phyloP scores from a whole-genome alignment of 306 rosid genomes.

The Rosa rugosa region DNA sequence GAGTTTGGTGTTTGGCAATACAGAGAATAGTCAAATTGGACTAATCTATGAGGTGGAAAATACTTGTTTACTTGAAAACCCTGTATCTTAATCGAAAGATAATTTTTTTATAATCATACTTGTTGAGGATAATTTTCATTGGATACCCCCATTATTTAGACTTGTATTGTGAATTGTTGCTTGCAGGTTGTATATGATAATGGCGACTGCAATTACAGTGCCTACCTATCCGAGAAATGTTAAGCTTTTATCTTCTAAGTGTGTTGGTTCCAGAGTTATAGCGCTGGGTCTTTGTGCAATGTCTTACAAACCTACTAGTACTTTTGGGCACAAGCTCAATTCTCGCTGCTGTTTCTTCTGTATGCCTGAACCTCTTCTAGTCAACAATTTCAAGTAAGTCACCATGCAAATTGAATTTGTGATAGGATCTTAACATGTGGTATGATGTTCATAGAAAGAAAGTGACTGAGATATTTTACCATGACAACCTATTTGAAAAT shows the following conservation, averaged over 20 bases:
- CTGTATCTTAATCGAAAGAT: neutral
- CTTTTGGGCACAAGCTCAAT: constrained; percentile 29
- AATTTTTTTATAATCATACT: neutral
- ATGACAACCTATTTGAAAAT: neutral
- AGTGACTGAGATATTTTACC: neutral
- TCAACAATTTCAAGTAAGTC: constrained; percentile 59
- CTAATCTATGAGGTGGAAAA: neutral
- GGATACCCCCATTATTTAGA: neutral
- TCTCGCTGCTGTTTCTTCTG: constrained; percentile 33
- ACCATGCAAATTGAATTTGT: neutral
- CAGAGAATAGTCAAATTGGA: neutral
- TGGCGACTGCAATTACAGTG: constrained; percentile 31
- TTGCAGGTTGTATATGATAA: constrained; percentile 32
- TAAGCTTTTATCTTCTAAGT: constrained; percentile 30
- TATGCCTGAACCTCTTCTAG: constrained; percentile 38
- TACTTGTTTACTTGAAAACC: neutral
- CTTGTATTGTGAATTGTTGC: neutral
- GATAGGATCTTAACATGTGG: neutral
- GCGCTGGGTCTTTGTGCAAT: constrained; percentile 30
- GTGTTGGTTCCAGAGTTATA: constrained; percentile 30
- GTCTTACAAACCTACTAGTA: constrained; percentile 31
- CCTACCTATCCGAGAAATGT: constrained; percentile 33
- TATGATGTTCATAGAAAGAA: neutral
- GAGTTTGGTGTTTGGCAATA: neutral
- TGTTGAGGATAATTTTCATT: neutral